These are phyloP conservation scores for Ophidiomyces ophidiicola DNA, from an alignment of 2,329 filamentous ascomycete genomes.

Conservation along the genomic window DNA sequence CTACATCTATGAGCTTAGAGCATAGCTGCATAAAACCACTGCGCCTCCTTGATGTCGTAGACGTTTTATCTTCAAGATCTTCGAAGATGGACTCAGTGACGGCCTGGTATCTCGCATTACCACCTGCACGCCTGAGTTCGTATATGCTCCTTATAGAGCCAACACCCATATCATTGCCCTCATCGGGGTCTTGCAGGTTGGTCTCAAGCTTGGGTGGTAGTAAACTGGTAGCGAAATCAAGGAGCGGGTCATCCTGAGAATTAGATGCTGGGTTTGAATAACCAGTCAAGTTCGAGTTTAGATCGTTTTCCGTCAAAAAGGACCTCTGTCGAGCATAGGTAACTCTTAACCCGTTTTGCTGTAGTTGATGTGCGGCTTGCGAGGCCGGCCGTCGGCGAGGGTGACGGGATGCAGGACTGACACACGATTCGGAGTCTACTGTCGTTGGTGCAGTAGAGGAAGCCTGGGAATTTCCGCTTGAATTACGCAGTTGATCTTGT, in stretches of 20 bases:
- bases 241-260: slow-evolving; percentile 1
- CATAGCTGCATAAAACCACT: slow-evolving; percentile 46
- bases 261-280: not conserved
- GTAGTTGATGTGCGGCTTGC: slow-evolving; percentile 16
- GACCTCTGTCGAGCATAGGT: slow-evolving; percentile 51
- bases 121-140: slow-evolving; percentile 48
- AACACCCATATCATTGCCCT: slow-evolving; percentile 27
- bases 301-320: slow-evolving; percentile 42
- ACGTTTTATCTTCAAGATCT: slow-evolving; percentile 42
- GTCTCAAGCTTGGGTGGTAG: slow-evolving; percentile 1
- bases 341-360: slow-evolving; percentile 31
- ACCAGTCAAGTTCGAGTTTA: slow-evolving; percentile 7
- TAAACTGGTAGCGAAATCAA: slow-evolving; percentile 3
- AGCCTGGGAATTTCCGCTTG: slow-evolving; percentile 4
- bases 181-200: slow-evolving; percentile 32
- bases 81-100: slow-evolving; percentile 47
- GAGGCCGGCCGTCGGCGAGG: slow-evolving; percentile 2
- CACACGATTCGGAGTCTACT: not conserved
- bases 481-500: slow-evolving; percentile 2
- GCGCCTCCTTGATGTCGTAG: slow-evolving; percentile 38
- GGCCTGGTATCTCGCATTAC: slow-evolving; percentile 44
- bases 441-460: not conserved
- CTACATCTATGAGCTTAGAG: slow-evolving; percentile 37
- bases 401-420: not conserved
- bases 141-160: slow-evolving; percentile 44